phyloP scores from a whole-genome alignment of 345 rosid species.

The Mallotus nudiflorus region DNA sequence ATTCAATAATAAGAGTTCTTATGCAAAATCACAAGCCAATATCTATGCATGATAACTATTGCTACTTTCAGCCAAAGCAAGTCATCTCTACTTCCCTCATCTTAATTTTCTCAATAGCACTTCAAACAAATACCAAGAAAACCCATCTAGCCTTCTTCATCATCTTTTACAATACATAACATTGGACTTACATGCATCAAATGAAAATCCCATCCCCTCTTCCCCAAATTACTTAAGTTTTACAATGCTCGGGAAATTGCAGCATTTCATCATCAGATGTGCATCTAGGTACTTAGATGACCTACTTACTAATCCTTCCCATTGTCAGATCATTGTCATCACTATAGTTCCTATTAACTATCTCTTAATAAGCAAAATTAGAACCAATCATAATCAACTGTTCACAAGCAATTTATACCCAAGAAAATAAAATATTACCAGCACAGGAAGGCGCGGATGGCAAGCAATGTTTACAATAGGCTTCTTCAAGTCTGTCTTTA shows the following conservation, averaged over 20 bases:
- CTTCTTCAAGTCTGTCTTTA: conserved; percentile 94
- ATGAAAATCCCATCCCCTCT: too few species aligned
- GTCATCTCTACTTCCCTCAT: not conserved
- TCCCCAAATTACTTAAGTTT: not conserved
- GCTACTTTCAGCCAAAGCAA: not conserved
- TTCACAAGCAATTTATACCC: not conserved
- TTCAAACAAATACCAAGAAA: not conserved
- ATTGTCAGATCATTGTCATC: not conserved
- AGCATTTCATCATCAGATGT: not conserved
- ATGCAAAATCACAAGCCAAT: not conserved
- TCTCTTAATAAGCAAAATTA: not conserved
- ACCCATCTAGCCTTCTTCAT: too few species aligned
- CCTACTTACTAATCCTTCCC: not conserved
- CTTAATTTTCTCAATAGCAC: not conserved
- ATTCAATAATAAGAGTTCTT: too few species aligned
- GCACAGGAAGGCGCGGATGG: conserved; percentile 95
- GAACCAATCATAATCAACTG: not conserved
- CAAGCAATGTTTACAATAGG: conserved; percentile 93
- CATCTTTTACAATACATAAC: too few species aligned
- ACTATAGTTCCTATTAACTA: too few species aligned
- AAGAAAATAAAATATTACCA: conserved; percentile 45
- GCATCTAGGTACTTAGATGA: not conserved
- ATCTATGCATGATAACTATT: not conserved
- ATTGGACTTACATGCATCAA: not conserved
- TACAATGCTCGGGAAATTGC: not conserved